Evolutionary conservation across 345 rosid genomes (phyloP), one percentile per base, ranked within the genome.

Genomic region (Acer campestre): DNA sequence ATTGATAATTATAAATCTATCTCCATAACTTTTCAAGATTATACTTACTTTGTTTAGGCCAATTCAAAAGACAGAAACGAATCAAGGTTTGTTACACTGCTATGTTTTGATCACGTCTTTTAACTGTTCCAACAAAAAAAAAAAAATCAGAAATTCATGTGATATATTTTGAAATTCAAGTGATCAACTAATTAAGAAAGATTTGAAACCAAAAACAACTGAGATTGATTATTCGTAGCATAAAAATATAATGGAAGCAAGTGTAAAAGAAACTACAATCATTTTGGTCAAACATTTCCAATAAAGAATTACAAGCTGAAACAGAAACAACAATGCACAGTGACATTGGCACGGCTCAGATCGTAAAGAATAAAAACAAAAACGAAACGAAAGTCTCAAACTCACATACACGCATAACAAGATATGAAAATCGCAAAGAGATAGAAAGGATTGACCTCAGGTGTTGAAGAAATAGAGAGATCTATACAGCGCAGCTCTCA

Each of bases 381-480:
- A 65, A 35, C n/a, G n/a, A 53, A 51, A 53, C 2, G n/a, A 16
- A 14, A 53, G n/a, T 53, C 58, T 16, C n/a, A 51, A 14, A 51
- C 18, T 53, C n/a, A 16, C 58, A 53, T 53, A 6, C 17, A 53
- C 1, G 58, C 58, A 53, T 53, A 16, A 53, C n/a, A 53, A 53
- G 4, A 59, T 22, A 59, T 7, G 63, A 59, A 58, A 20, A 18
- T 6, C 3, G 10, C 23, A 35, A 38, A 70, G 65, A 22, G 9
- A 10, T 42, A 22, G 58, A 70, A 71, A 14, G 55, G 25, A 65
- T 23, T 62, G 73, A 78, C 76, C 81, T 66, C 46, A 73, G 67
- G 3, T 51, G 76, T 46, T 23, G 68, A 51, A 62, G 55, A 59
- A 25, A 70, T 68, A 70, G 7, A 27, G 59, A 27, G 48, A 70